Base-by-base conservation (phyloP, 768 basidiomycete species). In the Steccherinum ochraceum region DNA sequence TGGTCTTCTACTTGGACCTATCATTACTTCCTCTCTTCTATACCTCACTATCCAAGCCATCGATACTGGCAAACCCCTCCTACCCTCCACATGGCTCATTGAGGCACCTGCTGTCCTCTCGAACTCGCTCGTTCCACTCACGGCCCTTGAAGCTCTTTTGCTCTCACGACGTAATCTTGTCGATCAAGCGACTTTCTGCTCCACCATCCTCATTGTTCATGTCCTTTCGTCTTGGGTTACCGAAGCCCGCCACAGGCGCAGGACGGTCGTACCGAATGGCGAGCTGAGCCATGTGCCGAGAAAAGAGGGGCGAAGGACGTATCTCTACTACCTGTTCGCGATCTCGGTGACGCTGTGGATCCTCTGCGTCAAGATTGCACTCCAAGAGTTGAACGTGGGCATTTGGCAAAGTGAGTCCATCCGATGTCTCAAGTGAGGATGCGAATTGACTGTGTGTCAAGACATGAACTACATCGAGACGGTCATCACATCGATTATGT, bases 401-500 rank as follows among this genome's bases (percentile, higher is more conserved):
- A 68, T 90, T 46, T 91, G 88, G 89, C 80, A 81, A 65, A 79
- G 89, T 90, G 60, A 60, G 83, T 72, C n/a, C n/a, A n/a, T n/a
- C n/a, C 21, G 12, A 11, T n/a, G 16, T 25, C 46, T 12, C 24
- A 20, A n/a, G n/a, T n/a, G n/a, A n/a, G n/a, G n/a, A n/a, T n/a
- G n/a, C n/a, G n/a, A n/a, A n/a, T n/a, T 43, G 21, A 43, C 10
- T n/a, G 16, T 23, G 7, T 10, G 7, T 23, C 41, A 43, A 95
- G 93, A 91, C 67, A 72, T 94, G 61, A 85, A 78, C 53, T 75
- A 78, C 54, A 80, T 89, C 50, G 94, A 97, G 59, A 74, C 89
- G 50, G 68, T 78, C 12, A 70, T 86, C 20, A 78, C 79, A 27
- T 82, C 91, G 1, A 62, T 88, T 40, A 92, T 94, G 69, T 96